phyloP scores from a whole-genome alignment of 148 eudicot species.

The Fallopia convolvulus region DNA sequence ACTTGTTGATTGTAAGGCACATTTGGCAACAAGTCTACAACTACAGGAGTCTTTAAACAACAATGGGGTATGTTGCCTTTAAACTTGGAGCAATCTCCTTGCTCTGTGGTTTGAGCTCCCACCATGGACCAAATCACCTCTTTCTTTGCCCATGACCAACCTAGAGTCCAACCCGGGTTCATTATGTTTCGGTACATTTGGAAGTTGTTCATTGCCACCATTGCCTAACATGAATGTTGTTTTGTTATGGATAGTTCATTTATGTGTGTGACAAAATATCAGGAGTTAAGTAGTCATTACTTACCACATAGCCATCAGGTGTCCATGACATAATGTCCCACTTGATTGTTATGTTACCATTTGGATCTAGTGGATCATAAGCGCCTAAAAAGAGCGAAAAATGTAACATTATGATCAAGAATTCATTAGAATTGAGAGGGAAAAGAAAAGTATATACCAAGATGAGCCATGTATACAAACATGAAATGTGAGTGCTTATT shows the following conservation, averaged over 20 bases:
- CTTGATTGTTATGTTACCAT: slow-evolving; percentile 53
- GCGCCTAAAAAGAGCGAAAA: slow-evolving; percentile 25
- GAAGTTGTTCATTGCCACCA: slow-evolving; percentile 58
- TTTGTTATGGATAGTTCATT: background rate
- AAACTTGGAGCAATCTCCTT: slow-evolving; percentile 70
- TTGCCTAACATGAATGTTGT: slow-evolving; percentile 27
- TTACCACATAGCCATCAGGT: slow-evolving; percentile 57
- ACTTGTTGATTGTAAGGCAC: slow-evolving; percentile 63
- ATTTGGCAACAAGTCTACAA: slow-evolving; percentile 58
- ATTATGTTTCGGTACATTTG: slow-evolving; percentile 53
- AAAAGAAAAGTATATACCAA: background rate
- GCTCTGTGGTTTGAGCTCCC: slow-evolving; percentile 59
- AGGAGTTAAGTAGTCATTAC: background rate
- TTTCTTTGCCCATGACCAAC: slow-evolving; percentile 65
- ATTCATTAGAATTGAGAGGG: background rate
- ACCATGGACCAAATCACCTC: slow-evolving; percentile 68
- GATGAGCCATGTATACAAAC: background rate
- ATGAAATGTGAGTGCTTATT: background rate
- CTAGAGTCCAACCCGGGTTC: slow-evolving; percentile 63
- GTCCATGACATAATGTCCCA: slow-evolving; percentile 68
- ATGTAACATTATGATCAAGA: background rate
- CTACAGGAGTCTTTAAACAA: slow-evolving; percentile 43
- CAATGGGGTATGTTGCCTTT: slow-evolving; percentile 50
- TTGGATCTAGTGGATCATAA: slow-evolving; percentile 60
- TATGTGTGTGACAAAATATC: background rate